Conservation (phyloP, 2,329 filamentous ascomycete genomes). For the Penicillium psychrosexuale region DNA sequence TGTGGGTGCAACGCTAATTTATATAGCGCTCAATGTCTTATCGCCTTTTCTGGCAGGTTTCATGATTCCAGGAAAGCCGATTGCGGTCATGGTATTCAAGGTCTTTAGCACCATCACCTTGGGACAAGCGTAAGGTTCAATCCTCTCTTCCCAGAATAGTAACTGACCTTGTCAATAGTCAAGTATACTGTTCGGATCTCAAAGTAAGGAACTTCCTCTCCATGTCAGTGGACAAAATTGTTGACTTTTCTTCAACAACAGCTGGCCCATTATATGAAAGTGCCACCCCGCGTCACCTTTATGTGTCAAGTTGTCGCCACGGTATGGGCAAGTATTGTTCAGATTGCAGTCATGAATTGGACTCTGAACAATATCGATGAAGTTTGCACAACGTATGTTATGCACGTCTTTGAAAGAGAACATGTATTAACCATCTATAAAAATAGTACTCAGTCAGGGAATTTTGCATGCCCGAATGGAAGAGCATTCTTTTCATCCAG, state of each 20-base stretch:
- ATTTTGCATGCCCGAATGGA: conserved; percentile 55
- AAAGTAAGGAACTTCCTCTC: conserved; percentile 6
- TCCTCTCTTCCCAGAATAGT: not conserved
- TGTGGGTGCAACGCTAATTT: not conserved
- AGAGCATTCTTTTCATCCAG: conserved; percentile 63
- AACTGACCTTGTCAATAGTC: conserved; percentile 6
- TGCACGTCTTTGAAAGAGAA: not conserved
- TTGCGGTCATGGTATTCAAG: conserved; percentile 28
- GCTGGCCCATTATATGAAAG: conserved; percentile 30
- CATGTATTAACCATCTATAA: not conserved
- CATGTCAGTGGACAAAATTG: not conserved
- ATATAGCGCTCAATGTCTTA: conserved; percentile 23
- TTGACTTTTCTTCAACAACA: conserved; percentile 2
- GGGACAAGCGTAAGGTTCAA: conserved; percentile 22
- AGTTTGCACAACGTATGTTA: conserved; percentile 38
- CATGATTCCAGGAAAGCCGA: conserved; percentile 26
- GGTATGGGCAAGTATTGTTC: conserved; percentile 46
- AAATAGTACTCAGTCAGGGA: conserved; percentile 46
- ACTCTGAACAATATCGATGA: conserved; percentile 43
- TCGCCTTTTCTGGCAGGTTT: conserved; percentile 26
- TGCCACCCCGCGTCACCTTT: conserved; percentile 48
- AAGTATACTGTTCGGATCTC: conserved; percentile 17
- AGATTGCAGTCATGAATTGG: conserved; percentile 48
- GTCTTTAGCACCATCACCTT: conserved; percentile 27
- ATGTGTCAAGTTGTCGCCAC: conserved; percentile 49